Evolutionary conservation across 371 early-diverging fungal genomes (phyloP).

Genomic region (Saksenaea oblongispora): DNA sequence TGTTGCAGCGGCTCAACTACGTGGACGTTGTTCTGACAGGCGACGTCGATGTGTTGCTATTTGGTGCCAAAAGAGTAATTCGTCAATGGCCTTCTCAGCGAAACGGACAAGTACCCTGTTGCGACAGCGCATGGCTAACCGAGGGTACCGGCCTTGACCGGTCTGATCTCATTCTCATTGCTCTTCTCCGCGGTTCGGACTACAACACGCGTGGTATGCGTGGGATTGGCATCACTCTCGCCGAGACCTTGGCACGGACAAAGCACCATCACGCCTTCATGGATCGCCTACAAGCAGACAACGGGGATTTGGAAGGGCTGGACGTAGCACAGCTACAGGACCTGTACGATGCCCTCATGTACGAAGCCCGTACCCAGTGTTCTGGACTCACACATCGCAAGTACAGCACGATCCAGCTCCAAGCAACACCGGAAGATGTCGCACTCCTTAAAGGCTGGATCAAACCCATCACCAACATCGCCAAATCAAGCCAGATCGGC

Average conservation of each 20-base stretch:
- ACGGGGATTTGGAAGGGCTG: not conserved
- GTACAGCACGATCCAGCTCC: constrained; percentile 9
- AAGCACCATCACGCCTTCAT: constrained; percentile 21
- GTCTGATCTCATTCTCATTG: constrained; percentile 45
- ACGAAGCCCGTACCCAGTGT: constrained; percentile 20
- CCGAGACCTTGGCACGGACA: constrained; percentile 29
- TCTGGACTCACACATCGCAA: constrained; percentile 7
- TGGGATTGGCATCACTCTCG: constrained; percentile 28
- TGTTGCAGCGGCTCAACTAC: constrained; percentile 29
- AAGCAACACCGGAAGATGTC: constrained; percentile 17
- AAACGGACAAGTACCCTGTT: constrained; percentile 17
- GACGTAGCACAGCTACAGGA: constrained; percentile 14
- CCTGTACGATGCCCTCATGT: constrained; percentile 22
- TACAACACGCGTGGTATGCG: constrained; percentile 30
- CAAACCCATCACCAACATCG: not conserved
- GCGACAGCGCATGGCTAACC: constrained; percentile 28
- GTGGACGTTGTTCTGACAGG: constrained; percentile 41
- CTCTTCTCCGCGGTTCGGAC: constrained; percentile 36
- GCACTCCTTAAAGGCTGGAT: not conserved
- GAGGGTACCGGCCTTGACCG: constrained; percentile 26
- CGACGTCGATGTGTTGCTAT: constrained; percentile 41
- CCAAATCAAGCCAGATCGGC: not conserved
- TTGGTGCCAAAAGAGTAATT: constrained; percentile 38
- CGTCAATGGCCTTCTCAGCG: constrained; percentile 30
- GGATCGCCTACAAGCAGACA: constrained; percentile 17